Percentiles rank a stretch among this genome's conserved stretches.
Conservation (phyloP, 2,329 filamentous ascomycete genomes). For the Pseudopyrenochaeta lycopersici region DNA sequence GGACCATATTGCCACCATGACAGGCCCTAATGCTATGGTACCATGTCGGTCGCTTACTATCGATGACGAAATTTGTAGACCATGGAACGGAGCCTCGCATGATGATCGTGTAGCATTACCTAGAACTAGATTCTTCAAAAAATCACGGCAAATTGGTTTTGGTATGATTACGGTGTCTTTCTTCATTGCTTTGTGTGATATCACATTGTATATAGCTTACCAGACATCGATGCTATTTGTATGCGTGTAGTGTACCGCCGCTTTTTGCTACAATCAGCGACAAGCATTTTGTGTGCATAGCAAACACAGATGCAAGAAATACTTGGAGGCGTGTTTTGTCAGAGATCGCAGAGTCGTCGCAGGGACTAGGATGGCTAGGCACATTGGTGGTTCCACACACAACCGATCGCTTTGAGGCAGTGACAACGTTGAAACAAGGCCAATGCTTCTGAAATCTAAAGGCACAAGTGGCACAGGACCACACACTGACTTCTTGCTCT, state of each 20-base stretch:
- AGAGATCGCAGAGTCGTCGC: neutral
- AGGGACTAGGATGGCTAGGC: too few relatives aligned
- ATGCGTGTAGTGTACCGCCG: too few relatives aligned
- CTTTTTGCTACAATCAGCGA: too few relatives aligned
- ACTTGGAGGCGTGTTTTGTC: neutral
- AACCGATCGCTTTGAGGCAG: neutral
- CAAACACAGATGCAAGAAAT: too few relatives aligned
- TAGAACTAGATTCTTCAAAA: neutral
- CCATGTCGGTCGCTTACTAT: neutral
- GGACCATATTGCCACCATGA: neutral
- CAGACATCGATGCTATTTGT: too few relatives aligned
- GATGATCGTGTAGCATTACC: neutral
- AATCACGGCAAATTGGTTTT: neutral
- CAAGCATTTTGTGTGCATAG: too few relatives aligned
- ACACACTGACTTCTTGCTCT: neutral
- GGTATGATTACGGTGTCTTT: neutral
- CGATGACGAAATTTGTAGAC: neutral
- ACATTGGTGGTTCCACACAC: neutral
- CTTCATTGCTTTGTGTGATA: neutral
- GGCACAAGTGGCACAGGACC: neutral
- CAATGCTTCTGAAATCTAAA: neutral
- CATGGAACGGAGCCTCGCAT: neutral
- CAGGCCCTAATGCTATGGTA: neutral
- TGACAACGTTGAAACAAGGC: neutral
- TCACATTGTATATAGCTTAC: too few relatives aligned